Base-by-base conservation (phyloP, 495 filamentous ascomycete species). In the Bryoglossum gracile region DNA sequence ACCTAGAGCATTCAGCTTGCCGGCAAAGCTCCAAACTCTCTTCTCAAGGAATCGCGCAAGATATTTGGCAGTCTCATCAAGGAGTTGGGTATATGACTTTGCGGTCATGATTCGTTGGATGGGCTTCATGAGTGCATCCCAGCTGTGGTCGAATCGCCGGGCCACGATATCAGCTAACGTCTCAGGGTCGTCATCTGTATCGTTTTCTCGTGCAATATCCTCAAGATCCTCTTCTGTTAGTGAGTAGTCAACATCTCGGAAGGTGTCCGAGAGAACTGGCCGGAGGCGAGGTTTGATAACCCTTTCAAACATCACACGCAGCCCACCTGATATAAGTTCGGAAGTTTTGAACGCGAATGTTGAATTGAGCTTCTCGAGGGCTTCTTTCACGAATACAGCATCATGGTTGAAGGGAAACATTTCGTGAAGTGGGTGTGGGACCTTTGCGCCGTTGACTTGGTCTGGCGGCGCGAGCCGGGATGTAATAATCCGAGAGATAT, bases 161-260 rank as follows among this genome's bases (percentile, higher is more conserved):
- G 81, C 77, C 22, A 94, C 88, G 8, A 80, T 65, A 17, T 77
- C 75, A 3, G 75, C 69, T 38, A 62, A 50, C 0, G 53, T 38
- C 8, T 74, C 75, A 40, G 72, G 69, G 38, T 74, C 65, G 51
- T 77, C 73, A 19, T 68, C 62, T 18, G 54, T 55, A 47, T 77
- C 75, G 44, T 72, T 67, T 43, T 71, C 61, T 10, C 60, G 61
- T 0, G 68, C 70, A 13, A 69, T 57, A 34, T 78, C 76, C 21
- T 59, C 63, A 8, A 74, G 60, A 37, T 78, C 74, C 2, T 76
- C 75, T 58, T 74, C 69, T 1, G 65, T 65, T 16, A 60, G 38
- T 6, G 53, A 48, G 69, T 98, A 98, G 62, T 95, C 89, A 28
- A 87, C 82, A 61, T 95, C 90, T 18, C 89, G 82, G 72, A 95